Percentiles rank a stretch among this genome's conserved stretches.
phyloP scores from a whole-genome alignment of 768 basidiomycete genomes.

The Suillus ampliporus region DNA sequence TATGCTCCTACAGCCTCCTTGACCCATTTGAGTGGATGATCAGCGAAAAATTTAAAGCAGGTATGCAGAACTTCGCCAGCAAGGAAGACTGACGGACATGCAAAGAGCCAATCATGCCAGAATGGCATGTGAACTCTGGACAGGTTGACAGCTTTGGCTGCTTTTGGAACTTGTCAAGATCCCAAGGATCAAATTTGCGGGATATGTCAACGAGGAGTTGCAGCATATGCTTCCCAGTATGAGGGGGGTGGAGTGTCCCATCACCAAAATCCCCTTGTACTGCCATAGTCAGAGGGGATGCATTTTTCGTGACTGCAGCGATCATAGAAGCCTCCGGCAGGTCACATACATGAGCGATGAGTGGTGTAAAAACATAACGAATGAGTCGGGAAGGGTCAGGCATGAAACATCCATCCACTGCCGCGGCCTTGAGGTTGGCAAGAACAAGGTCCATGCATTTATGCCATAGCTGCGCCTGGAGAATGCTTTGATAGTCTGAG shows the following conservation, averaged over 20 bases:
- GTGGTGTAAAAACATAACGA: conserved; percentile 1
- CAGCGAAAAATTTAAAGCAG: conserved; percentile 21
- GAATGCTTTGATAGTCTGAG: conserved; percentile 25
- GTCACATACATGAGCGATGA: neutral
- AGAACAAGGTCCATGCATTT: conserved; percentile 37
- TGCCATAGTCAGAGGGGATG: conserved; percentile 16
- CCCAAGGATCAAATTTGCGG: conserved; percentile 22
- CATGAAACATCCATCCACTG: conserved; percentile 32
- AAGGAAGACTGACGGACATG: conserved; percentile 39
- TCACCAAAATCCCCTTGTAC: conserved; percentile 10
- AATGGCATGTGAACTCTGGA: conserved; percentile 31
- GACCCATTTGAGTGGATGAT: conserved; percentile 47
- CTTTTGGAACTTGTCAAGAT: conserved; percentile 31
- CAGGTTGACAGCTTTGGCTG: conserved; percentile 18
- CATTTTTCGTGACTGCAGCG: conserved; percentile 6
- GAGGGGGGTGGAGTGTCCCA: neutral
- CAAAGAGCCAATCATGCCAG: conserved; percentile 42
- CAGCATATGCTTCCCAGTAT: neutral
- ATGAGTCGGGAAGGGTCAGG: conserved; percentile 23
- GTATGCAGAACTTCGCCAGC: conserved; percentile 45
- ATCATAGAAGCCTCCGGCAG: conserved; percentile 9
- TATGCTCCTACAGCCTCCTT: conserved; percentile 31
- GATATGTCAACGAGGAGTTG: conserved; percentile 2
- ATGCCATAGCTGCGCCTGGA: conserved; percentile 34
- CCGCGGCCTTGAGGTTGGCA: conserved; percentile 34